Evolutionary conservation across 331 rosid species (phyloP).

Genomic region (Rosa hybrid): DNA sequence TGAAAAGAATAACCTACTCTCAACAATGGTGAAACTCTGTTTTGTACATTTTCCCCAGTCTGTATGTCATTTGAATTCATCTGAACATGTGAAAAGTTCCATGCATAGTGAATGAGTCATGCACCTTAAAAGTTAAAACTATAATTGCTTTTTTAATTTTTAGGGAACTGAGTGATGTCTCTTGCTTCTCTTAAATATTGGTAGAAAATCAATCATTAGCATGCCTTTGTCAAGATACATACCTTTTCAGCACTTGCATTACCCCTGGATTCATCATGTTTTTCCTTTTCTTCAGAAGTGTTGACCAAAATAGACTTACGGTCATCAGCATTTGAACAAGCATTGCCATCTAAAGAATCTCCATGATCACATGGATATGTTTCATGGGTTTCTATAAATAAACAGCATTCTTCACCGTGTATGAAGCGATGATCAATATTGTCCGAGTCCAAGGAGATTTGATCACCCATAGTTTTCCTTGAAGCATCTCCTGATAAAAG

Average conservation of each 20-base stretch:
- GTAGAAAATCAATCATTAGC: constrained; percentile 13
- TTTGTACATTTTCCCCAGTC: background rate
- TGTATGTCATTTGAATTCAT: constrained; percentile 9
- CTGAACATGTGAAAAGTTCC: constrained; percentile 29
- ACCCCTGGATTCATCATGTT: constrained; percentile 29
- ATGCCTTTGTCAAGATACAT: constrained; percentile 12
- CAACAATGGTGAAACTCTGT: constrained; percentile 14
- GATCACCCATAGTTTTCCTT: constrained; percentile 31
- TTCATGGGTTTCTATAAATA: constrained; percentile 32
- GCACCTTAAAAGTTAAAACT: background rate
- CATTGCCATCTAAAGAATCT: constrained; percentile 40
- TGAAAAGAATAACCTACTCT: constrained; percentile 38
- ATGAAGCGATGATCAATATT: constrained; percentile 30
- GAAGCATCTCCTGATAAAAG: constrained; percentile 49
- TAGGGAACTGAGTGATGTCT: background rate
- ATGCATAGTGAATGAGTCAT: background rate
- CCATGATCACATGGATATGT: constrained; percentile 26
- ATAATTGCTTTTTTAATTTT: background rate
- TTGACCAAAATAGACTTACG: constrained; percentile 27
- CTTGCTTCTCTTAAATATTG: no score
- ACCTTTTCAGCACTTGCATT: constrained; percentile 23
- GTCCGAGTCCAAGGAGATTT: constrained; percentile 36
- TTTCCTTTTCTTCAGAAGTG: constrained; percentile 30
- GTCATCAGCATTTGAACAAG: constrained; percentile 31
- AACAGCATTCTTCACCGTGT: constrained; percentile 47